Base-by-base conservation (phyloP, 2,329 filamentous ascomycete genomes). In the Colletotrichum somersetense region DNA sequence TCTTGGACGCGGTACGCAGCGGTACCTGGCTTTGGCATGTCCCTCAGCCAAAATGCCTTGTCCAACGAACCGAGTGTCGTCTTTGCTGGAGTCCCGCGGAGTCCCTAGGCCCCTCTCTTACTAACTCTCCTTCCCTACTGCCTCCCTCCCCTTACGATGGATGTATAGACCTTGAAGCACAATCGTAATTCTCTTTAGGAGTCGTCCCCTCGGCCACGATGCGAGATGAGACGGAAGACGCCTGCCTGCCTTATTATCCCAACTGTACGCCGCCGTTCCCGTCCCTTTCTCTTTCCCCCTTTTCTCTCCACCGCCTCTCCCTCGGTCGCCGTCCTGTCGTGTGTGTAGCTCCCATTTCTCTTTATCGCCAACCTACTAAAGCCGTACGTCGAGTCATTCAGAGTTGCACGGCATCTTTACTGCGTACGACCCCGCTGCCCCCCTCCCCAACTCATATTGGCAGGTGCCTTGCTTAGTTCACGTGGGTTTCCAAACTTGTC, bases 301-400 rank as follows among this genome's bases (percentile, higher is more conserved):
- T 35, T 30, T 40, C 61, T 61, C 57, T 46, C 30, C 46, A 66
- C 72, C 64, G 69, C 72, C 58, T 64, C 55, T 67, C 69, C 69
- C 72, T 67, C 72, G 68, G 72, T 74, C 68, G 59, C 59, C 69
- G 48, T 40, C 40, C 46, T 67, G 58, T 55, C 58, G 53, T 46
- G 33, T 63, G 46, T 52, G 33, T 59, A 38, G 14, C 42, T 56
- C 26, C 61, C n/a, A 35, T 33, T 44, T 26, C 59, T 53, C 59
- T 64, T 69, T 59, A 59, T 59, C 58, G 42, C 55, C 23, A 48
- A 38, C 52, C 68, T 66, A 46, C 66, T 59, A 52, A 38, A 62
- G 67, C 23, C 62, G n/a, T 38, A 46, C 48, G 26, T 20, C 67
- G 56, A 71, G 67, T 71, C 67, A 71, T 71, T 71, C 63, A 62